phyloP scores from a whole-genome alignment of 2,329 filamentous ascomycete genomes.

The Nigrospora oryzae region DNA sequence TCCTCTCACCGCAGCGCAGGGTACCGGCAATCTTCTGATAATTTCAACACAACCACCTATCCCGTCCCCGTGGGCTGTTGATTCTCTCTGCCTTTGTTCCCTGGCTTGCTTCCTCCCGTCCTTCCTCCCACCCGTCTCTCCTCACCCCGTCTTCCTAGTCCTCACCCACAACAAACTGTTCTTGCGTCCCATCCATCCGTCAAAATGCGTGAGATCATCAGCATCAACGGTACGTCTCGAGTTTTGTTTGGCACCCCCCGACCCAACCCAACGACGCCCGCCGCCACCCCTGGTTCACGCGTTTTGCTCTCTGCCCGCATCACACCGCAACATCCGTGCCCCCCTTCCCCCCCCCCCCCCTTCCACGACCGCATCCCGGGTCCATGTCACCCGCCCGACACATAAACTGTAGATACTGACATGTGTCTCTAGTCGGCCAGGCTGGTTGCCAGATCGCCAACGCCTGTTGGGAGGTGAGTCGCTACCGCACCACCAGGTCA shows the following conservation, averaged over 20 bases:
- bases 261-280: no score
- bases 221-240: conserved; percentile 80
- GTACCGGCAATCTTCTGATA: conserved; percentile 5
- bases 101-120: neutral
- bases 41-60: conserved; percentile 4
- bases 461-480: conserved; percentile 98
- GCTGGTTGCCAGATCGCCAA: conserved; percentile 99
- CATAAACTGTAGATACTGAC: conserved; percentile 38
- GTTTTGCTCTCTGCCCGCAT: neutral
- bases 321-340: conserved; percentile 29
- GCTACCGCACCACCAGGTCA: conserved; percentile 5
- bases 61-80: neutral
- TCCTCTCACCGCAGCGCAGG: no score
- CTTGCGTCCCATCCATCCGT: conserved; percentile 23
- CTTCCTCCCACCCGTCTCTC: conserved; percentile 1
- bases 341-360: conserved; percentile 5
- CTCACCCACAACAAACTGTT: conserved; percentile 20
- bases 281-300: neutral
- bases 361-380: conserved; percentile 1
- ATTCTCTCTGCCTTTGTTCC: conserved; percentile 1
- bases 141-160: conserved; percentile 15
- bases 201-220: conserved; percentile 99
- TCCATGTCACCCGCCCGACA: neutral
- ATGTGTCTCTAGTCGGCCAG: conserved; percentile 75
- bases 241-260: conserved; percentile 23